Base-by-base conservation (phyloP, 768 basidiomycete genomes). In the Hericium erinaceus region DNA sequence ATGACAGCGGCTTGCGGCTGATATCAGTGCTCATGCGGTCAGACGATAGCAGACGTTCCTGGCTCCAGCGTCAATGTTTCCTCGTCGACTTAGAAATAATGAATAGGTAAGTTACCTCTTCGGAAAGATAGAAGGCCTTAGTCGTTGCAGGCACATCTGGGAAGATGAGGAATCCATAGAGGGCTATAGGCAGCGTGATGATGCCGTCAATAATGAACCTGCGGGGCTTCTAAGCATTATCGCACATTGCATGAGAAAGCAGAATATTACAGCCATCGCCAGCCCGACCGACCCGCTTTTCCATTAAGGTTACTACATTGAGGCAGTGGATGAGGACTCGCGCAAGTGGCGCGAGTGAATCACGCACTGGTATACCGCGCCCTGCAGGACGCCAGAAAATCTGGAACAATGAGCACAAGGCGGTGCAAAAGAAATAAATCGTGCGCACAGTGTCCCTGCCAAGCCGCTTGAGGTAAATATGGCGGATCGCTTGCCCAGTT, bases 131-230 rank as follows among this genome's bases (percentile, higher is more conserved):
- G 56, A 82, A 82, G 1, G 82, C 84, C 24, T 69, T 77, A 2
- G 84, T 87, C 0, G 80, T 83, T 15, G 76, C 72, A 1, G 87
- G 87, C 8, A 83, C 75, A 65, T 87, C 84, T 15, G 88, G 89
- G 66, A 90, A 89, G 38, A 86, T 73, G 28, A 85, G 63, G 65
- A 86, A 88, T 0, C 85, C 85, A 66, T 85, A 87, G 8, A 86
- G 64, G 1, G 86, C 85, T 59, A 89, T 83, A 0, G 85, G 85
- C 15, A 86, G 68, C 4, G 85, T 85, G 52, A 87, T 85, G n/a
- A 84, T 69, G 3, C 84, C 84, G 64, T 86, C 84, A 46, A 85
- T 79, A 58, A 87, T 80, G 66, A 87, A 85, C 16, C 80, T 83
- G 62, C 18, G 40, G 7, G 48, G 24, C 33, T 7, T 39, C 6